phyloP scores from a whole-genome alignment of 1,284 basidiomycete genomes.

The Earliella scabrosa region DNA sequence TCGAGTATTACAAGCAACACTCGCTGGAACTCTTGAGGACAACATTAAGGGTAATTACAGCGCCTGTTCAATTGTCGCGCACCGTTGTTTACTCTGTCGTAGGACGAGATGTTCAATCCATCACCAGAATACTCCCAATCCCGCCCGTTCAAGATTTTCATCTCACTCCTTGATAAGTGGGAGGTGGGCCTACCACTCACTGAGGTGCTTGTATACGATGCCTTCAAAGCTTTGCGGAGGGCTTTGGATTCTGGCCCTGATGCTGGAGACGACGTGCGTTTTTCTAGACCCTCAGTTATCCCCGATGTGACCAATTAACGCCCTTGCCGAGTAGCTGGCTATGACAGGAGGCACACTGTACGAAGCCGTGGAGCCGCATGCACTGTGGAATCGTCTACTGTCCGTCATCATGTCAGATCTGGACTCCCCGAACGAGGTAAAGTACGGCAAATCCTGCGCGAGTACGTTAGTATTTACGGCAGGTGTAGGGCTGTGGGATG shows the following conservation, averaged over 20 bases:
- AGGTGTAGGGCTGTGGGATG: conserved; percentile 61
- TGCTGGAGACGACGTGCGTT: conserved; percentile 64
- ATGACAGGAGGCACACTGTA: conserved; percentile 91
- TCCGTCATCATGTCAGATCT: conserved; percentile 58
- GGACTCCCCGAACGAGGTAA: conserved; percentile 52
- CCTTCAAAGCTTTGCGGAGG: conserved; percentile 73
- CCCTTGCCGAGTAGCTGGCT: conserved; percentile 52
- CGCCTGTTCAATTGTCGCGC: background rate
- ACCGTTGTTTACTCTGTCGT: background rate
- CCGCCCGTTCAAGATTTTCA: conserved; percentile 93
- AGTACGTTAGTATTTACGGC: background rate
- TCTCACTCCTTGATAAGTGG: conserved; percentile 96
- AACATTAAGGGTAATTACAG: conserved; percentile 62
- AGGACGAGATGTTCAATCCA: conserved; percentile 78
- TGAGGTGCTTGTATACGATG: conserved; percentile 78
- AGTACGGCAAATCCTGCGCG: background rate
- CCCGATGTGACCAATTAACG: background rate
- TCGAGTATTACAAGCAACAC: conserved; percentile 70
- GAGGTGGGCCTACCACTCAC: conserved; percentile 90
- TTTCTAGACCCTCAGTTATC: background rate
- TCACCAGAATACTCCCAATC: conserved; percentile 76
- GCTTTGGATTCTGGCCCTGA: conserved; percentile 54
- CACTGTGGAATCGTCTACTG: conserved; percentile 85
- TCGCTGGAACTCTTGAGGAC: conserved; percentile 69
- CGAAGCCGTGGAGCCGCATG: conserved; percentile 89